Base-by-base conservation (phyloP, 75 land plant species). In the Picea sitchensis region DNA sequence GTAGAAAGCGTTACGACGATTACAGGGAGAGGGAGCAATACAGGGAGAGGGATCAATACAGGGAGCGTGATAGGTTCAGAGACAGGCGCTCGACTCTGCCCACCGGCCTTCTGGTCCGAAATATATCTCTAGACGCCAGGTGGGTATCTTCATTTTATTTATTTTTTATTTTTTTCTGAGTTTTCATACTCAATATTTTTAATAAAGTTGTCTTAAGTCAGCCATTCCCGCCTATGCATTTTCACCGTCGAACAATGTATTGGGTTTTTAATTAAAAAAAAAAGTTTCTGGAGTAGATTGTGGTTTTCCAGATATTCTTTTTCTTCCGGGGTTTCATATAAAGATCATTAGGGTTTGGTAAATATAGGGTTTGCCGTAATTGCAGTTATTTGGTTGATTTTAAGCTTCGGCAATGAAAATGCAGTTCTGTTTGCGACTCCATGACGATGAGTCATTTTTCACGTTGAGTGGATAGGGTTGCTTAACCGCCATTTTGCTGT, bases 71-170 rank as follows among this genome's bases (percentile, higher is more conserved):
- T 54, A 64, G 65, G 65, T 76, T 76, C 21, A 26, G 86, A 9
- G 86, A 84, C 76, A 80, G 87, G 13, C 85, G 85, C 38, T 83
- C 85, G 61, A 65, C 82, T 17, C 81, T 77, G 30, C 98, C 98
- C 12, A 87, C 96, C 26, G 95, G 95, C 23, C 86, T 94, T 30
- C 87, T 95, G 30, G 88, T 95, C 58, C 93, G 98, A 59, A 95
- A 95, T 80, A 85, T 95, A 44, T 79, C 97, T 36, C 93, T 92
- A 17, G 91, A 87, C 44, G 87, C 91, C 75, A 89, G 96, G 97
- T 94, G 58, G 2, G 73, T 65, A 14, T 30, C 7, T 73, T 41
- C 36, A 59, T 31, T 5, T 23, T 21, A 26, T 26, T 76, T 62
- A n/a, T 6, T 14, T 18, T 5, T 6, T 47, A 30, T 80, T 15